Percentiles rank a stretch among this genome's conserved stretches.
Conservation (phyloP, 2,329 filamentous ascomycete species). For the Pestalotiopsis sp. region DNA sequence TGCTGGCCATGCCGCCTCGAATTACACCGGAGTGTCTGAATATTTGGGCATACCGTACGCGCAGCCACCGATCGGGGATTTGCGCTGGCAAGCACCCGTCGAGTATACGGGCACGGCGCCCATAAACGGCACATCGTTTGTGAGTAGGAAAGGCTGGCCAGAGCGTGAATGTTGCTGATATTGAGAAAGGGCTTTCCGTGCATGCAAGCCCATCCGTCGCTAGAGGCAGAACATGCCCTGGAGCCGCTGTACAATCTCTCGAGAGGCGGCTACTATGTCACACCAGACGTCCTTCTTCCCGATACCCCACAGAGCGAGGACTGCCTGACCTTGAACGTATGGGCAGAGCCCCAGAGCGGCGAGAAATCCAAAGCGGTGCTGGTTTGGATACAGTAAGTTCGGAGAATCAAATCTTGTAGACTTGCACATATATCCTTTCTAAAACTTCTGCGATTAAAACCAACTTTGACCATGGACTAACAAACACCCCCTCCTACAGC, state of each 20-base stretch:
- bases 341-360: conserved; percentile 26
- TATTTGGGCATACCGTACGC: conserved; percentile 16
- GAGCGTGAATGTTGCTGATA: neutral
- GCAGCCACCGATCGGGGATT: conserved; percentile 7
- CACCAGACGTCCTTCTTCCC: conserved; percentile 5
- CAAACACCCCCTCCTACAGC: neutral
- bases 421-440: no score
- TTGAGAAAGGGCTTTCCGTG: neutral
- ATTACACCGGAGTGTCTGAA: conserved; percentile 6
- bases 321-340: conserved; percentile 42
- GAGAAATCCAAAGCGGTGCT: conserved; percentile 18
- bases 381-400: conserved; percentile 18
- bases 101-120: neutral
- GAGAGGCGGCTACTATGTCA: conserved; percentile 5
- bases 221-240: conserved; percentile 6
- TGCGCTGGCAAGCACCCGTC: conserved; percentile 11
- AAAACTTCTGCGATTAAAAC: neutral
- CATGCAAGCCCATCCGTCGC: conserved; percentile 11
- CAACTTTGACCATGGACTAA: neutral
- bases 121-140: conserved; percentile 10
- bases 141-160: neutral
- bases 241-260: conserved; percentile 1
- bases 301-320: conserved; percentile 35
- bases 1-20: conserved; percentile 4
- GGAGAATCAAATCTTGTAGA: neutral